Evolutionary conservation across 2,329 filamentous ascomycete species (phyloP).

Genomic region (Cladosporium sp.): DNA sequence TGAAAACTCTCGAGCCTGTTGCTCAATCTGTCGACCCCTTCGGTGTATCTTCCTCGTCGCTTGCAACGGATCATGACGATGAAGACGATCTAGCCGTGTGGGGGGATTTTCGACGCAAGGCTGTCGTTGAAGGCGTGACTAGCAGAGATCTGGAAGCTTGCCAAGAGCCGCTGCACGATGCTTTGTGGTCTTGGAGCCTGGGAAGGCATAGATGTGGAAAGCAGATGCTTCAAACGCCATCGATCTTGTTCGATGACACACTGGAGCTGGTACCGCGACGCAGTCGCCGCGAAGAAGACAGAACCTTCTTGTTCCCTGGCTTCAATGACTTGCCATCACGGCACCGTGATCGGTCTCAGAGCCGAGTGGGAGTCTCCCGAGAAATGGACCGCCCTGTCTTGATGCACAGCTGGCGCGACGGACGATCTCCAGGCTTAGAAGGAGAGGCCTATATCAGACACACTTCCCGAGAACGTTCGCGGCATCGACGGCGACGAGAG

Average conservation of each 20-base stretch:
- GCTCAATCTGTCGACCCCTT: background rate
- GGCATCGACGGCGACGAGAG: background rate
- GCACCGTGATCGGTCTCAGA: background rate
- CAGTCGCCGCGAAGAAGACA: background rate
- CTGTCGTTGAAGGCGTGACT: background rate
- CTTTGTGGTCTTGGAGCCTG: background rate
- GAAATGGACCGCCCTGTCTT: background rate
- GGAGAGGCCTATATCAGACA: background rate
- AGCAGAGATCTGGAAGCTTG: background rate
- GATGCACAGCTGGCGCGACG: background rate
- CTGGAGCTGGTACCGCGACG: background rate
- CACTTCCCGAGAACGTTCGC: background rate
- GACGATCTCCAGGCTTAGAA: background rate
- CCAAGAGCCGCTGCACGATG: background rate
- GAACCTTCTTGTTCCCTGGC: background rate
- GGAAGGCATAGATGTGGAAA: background rate
- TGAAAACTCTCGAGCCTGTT: background rate
- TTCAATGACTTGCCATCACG: background rate
- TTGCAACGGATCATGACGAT: background rate
- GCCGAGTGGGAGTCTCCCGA: background rate
- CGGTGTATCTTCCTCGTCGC: background rate
- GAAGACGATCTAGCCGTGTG: background rate
- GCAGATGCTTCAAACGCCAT: background rate
- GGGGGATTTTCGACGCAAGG: background rate
- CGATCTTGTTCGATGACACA: background rate